Evolutionary conservation across 805 yeast genomes (phyloP), one percentile per base, ranked within the genome.

Genomic region (Yamadazyma paraphyllophila): DNA sequence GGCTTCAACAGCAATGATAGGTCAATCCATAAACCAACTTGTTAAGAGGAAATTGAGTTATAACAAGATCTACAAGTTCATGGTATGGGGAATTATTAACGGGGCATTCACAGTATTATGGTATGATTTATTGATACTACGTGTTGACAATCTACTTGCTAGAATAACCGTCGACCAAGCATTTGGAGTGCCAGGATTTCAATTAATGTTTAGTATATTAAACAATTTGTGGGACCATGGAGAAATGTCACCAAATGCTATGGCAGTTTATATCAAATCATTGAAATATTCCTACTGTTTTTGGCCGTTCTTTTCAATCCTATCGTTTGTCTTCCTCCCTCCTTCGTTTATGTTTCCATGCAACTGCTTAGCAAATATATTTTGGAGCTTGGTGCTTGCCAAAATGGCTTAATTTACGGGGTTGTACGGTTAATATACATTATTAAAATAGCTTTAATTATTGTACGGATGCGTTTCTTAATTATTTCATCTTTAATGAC

Each of bases 1-100:
- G 2, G 61, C 70, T 8, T 57, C 63, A 1, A 63, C 74, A 1
- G 75, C 74, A 1, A 71, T 69, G 16, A 56, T 70, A 44, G 77
- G 76, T 2, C 76, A 71, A 54, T 65, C 74, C 3, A 39, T 67
- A 3, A 69, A 63, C 50, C 77, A 71, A 53, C 60, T 58, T 44
- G 47, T 51, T 40, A 67, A 61, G 46, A 58, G 53, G 31, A 70
- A 67, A 47, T 61, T 63, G 45, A 62, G 62, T 17, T 48, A 62
- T 7, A 60, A 59, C 45, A 57, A 63, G 30, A 59, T 56, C 41
- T 50, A 66, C 44, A 82, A 82, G 54, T 82, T 82, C 51, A 56
- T 71, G 46, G 57, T 74, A 2, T 82, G 86, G 86, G 88, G 88
- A 13, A 60, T 70, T 10, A 63, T 82, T 38, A 81, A 81, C 58